Base-by-base conservation (phyloP, 129 eudicot genomes). In the Centaurea solstitialis region DNA sequence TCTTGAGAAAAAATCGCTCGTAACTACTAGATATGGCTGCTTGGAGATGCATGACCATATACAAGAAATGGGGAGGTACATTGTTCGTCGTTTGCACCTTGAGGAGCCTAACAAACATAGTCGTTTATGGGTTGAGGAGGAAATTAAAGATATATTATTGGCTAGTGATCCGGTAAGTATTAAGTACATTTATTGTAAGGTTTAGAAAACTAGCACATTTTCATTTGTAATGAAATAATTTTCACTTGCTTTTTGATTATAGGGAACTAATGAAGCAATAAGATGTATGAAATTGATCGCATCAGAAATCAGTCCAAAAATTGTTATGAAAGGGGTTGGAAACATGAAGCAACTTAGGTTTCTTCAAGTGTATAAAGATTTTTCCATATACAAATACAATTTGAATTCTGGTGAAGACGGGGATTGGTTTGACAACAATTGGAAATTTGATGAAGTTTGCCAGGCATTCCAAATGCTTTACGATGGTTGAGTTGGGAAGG, bases 251-350 rank as follows among this genome's bases (percentile, higher is more conserved):
- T 76, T 62, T 76, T 26, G 28, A 11, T 21, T 21, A 38, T 35
- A 76, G 80, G 62, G 80, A 7, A 76, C 62, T 22, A 47, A 50
- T 50, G 24, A 76, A 62, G 62, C 37, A 38, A 64, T 37, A 76
- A 64, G 80, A 39, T 76, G 80, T 76, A 38, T 76, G 5, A 62
- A 0, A 33, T 33, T 33, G 4, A 33, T 3, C 37, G 37, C 3
- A 4, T 7, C 1, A n/a, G n/a, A n/a, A 12, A 17, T 47, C 18
- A 47, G 13, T 47, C 59, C 59, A 47, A 18, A 47, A 47, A 12
- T 47, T 47, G 59, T 47, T 12, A 47, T 47, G 59, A 47, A 47
- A 3, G 59, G 59, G n/a, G 1, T 47, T 47, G 59, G 59, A 47
- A 47, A 12, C 5, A 11, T 47, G 59, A 47, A 12, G n/a, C 13